These are phyloP conservation scores for Chaetomiaceae sp. DNA, from an alignment of 2,329 filamentous ascomycete genomes.

Conservation along the genomic window DNA sequence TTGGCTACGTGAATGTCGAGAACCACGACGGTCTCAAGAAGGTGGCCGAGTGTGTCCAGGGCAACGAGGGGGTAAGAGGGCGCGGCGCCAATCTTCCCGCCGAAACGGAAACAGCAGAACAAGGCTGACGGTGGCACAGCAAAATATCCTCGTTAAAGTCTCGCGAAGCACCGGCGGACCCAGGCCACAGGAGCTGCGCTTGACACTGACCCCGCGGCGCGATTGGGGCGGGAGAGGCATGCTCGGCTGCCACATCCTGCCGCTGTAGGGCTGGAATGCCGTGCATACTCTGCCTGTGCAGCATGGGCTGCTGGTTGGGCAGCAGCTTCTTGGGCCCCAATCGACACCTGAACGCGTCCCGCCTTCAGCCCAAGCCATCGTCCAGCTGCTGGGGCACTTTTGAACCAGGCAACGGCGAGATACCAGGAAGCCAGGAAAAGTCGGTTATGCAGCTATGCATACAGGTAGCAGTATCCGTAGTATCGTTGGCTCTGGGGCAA, in stretches of 20 bases:
- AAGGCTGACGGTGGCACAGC: constrained; percentile 43
- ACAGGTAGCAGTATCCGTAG: no score
- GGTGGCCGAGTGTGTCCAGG: constrained; percentile 84
- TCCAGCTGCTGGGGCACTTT: no score
- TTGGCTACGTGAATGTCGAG: constrained; percentile 75
- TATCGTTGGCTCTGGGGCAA: no score
- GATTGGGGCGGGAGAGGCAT: constrained; percentile 89
- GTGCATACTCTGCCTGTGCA: no score
- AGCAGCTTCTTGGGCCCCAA: constrained; percentile 10
- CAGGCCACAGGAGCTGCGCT: constrained; percentile 53
- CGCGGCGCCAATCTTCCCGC: not conserved
- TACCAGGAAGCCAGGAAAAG: no score
- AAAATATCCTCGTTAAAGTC: constrained; percentile 64
- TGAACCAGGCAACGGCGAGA: no score
- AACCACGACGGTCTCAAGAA: constrained; percentile 84
- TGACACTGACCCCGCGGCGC: constrained; percentile 69
- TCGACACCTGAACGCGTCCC: not conserved
- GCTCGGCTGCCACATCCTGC: constrained; percentile 85
- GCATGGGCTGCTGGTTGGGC: constrained; percentile 1
- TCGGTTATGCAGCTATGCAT: no score
- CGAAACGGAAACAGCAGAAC: not conserved
- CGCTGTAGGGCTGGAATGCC: constrained; percentile 50
- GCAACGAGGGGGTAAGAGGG: constrained; percentile 85
- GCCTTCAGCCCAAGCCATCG: constrained; percentile 8
- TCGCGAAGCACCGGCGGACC: constrained; percentile 43